Evolutionary conservation across 1,284 basidiomycete genomes (phyloP), one percentile per base, ranked within the genome.

Genomic region (Puccinia horiana): DNA sequence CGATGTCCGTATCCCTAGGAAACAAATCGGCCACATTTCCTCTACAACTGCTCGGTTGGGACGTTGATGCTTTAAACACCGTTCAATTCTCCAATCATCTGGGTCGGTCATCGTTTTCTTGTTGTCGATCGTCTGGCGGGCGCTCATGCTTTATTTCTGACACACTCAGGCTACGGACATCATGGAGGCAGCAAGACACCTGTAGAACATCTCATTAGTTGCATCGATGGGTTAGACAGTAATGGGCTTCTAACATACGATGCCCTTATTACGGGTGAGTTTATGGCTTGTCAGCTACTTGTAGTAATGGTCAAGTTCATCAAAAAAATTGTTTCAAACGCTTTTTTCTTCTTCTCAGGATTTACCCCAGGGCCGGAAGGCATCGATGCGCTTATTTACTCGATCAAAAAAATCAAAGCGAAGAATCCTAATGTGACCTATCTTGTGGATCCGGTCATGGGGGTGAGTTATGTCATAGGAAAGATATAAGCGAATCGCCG

Each of bases 61-160:
- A 99, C 84, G 95, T 98, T 58, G 96, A 99, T 88, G 94, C 94
- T 35, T 91, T 98, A 58, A 98, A 98, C 87, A 97, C 96, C 0
- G 96, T 98, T 69, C 91, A 90, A 89, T 90, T 89, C 84, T 94
- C 93, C 20, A 99, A 99, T 85, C 96, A 99, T 87, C 91, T 95
- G 6, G 95, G 95, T 92, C 82, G 79, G 90, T 86, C 12, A 12
- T 23, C 18, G 32, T 44, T 12, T 8, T 37, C 12, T 70, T n/a
- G 9, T 44, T 70, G 23, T 23, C 16, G 23, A 3, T 42, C 40
- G 67, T 14, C 5, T 65, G 11, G 16, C n/a, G 26, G 4, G 2
- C 3, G 29, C 56, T 61, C 56, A 29, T 65, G 26, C 47, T 75
- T 5, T 20, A 8, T 49, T 37, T 29, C 11, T 12, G 35, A 35